phyloP scores from a whole-genome alignment of 2,329 filamentous ascomycete species.

The Raffaelea albimanens region DNA sequence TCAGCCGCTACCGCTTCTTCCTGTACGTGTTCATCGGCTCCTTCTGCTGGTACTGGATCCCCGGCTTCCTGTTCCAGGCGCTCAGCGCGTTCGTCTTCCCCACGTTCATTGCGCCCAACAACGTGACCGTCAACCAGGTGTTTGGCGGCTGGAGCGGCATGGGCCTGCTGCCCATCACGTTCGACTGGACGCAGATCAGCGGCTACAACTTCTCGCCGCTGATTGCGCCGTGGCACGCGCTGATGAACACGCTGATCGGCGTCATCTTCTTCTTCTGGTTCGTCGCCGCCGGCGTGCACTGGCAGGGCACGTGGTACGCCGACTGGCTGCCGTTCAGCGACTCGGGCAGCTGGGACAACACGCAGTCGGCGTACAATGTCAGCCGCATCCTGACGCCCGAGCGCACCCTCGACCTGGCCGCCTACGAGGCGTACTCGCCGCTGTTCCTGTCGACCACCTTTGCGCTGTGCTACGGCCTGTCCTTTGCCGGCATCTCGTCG shows the following conservation, averaged over 20 bases:
- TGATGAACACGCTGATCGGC: slow-evolving; percentile 52
- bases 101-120: slow-evolving; percentile 40
- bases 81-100: slow-evolving; percentile 41
- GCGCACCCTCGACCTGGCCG: slow-evolving; percentile 38
- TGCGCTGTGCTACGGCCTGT: slow-evolving; percentile 35
- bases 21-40: slow-evolving; percentile 30
- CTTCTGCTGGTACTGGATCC: slow-evolving; percentile 44
- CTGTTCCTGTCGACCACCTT: slow-evolving; percentile 41
- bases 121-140: slow-evolving; percentile 21
- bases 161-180: slow-evolving; percentile 23
- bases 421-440: slow-evolving; percentile 45
- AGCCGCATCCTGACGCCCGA: slow-evolving; percentile 33
- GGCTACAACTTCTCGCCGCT: slow-evolving; percentile 13
- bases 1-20: slow-evolving; percentile 27
- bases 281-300: slow-evolving; percentile 50
- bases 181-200: slow-evolving; percentile 25
- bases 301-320: slow-evolving; percentile 36
- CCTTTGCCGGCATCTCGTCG: slow-evolving; percentile 42
- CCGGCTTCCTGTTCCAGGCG: slow-evolving; percentile 37
- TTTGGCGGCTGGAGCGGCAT: slow-evolving; percentile 24
- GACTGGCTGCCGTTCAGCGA: slow-evolving; percentile 41
- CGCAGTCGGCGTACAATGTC: slow-evolving; percentile 36
- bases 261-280: slow-evolving; percentile 44
- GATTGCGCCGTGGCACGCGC: slow-evolving; percentile 40
- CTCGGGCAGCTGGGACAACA: slow-evolving; percentile 40